A percentile compares a stretch with the other conserved stretches of the same genome.
Conservation (phyloP, 2,329 filamentous ascomycete genomes). For the Xylariaceae sp. region DNA sequence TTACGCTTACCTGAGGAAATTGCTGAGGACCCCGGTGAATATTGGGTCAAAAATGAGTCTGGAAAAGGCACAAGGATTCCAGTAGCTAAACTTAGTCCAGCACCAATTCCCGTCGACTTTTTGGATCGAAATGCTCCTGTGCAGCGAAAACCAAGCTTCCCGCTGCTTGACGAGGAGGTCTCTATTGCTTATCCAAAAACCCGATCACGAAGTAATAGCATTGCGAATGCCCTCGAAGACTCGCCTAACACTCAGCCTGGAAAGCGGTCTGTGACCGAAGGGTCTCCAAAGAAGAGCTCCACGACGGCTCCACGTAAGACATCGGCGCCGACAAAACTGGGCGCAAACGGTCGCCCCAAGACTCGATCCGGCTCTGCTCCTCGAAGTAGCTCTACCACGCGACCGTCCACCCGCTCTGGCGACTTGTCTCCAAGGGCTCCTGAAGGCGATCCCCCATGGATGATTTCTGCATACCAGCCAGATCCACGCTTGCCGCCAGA, state of each 20-base stretch:
- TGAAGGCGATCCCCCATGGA: constrained; percentile 95
- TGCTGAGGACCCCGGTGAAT: constrained; percentile 62
- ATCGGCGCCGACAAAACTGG: constrained; percentile 50
- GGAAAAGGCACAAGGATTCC: constrained; percentile 82
- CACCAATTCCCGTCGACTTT: constrained; percentile 73
- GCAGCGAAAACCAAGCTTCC: constrained; percentile 64
- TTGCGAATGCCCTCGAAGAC: constrained; percentile 60
- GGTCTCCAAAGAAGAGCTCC: constrained; percentile 59
- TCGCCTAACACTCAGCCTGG: constrained; percentile 38
- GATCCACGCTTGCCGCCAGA: constrained; percentile 93
- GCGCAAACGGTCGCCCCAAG: constrained; percentile 60
- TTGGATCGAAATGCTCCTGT: constrained; percentile 76
- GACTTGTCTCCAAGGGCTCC: constrained; percentile 67
- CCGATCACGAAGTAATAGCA: constrained; percentile 73
- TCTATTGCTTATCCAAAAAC: constrained; percentile 64
- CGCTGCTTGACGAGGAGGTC: constrained; percentile 60
- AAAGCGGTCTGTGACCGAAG: constrained; percentile 54
- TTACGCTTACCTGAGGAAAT: constrained; percentile 79
- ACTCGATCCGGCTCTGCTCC: constrained; percentile 63
- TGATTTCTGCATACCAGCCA: constrained; percentile 92
- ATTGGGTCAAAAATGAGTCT: constrained; percentile 57
- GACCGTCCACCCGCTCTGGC: constrained; percentile 68
- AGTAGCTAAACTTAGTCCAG: constrained; percentile 78
- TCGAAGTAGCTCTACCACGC: constrained; percentile 56
- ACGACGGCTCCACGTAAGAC: constrained; percentile 50